Evolutionary conservation across 2,329 filamentous ascomycete genomes (phyloP), one percentile per base, ranked within the genome.

Genomic region (Pseudogymnoascus sp.): DNA sequence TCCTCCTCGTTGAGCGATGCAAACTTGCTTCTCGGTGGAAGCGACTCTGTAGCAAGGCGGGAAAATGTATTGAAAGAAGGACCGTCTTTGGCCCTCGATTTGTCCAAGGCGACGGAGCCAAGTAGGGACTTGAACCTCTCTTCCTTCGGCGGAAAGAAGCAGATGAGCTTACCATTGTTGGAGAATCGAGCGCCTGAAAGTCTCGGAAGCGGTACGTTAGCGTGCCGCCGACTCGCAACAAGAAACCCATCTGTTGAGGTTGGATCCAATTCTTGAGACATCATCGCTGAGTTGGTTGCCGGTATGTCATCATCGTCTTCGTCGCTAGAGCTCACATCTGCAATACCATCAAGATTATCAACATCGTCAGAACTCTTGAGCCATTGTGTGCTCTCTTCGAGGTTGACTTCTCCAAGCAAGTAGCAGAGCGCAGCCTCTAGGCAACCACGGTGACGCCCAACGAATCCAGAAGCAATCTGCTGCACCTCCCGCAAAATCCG

Each of bases 321-420:
- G 64, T 91, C 88, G 68, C 89, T 95, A 2, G 91, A 97, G 66
- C 90, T 93, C 65, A 94, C 90, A 62, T 89, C 88, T 30, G 77
- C 80, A 36, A 85, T 72, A 2, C 75, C 82, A 62, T 80, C 82
- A 5, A 82, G 69, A 68, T 72, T 69, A 60, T 83, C 83, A 6
- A 85, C 72, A 65, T 89, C 86, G 65, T 85, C 80, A 9, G 87
- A 82, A 50, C 77, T 74, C 64, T 84, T 83, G 68, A 87, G 85
- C 63, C 83, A 81, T 0, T 79, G 81, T 6, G 82, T 83, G 67
- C 83, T 86, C 43, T 76, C 77, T 57, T 84, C 80, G 3, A 87
- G 75, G 66, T 86, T 81, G 14, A 83, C 77, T 68, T 87, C 84
- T 39, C 85, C 85, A 0, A 87, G 75, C 14, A 88, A 73, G 68